phyloP scores from a whole-genome alignment of 2,329 filamentous ascomycete genomes.

The Fusarium humuli region DNA sequence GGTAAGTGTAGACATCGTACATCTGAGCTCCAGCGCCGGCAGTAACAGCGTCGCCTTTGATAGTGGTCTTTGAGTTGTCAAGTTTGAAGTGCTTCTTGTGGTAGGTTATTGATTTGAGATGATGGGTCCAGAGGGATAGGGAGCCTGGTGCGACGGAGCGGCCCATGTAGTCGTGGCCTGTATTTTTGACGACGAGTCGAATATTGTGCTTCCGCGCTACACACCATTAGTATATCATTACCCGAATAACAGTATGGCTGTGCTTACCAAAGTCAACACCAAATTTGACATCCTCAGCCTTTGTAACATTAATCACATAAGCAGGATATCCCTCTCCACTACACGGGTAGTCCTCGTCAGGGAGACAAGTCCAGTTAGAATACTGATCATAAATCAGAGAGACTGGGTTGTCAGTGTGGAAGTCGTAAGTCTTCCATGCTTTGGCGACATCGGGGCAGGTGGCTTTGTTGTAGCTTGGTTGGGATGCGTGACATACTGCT shows the following conservation, averaged over 20 bases:
- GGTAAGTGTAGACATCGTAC: slow-evolving; percentile 59
- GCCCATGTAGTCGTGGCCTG: slow-evolving; percentile 59
- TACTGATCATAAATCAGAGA: slow-evolving; percentile 56
- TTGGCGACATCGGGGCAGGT: slow-evolving; percentile 47
- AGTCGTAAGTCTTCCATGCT: slow-evolving; percentile 48
- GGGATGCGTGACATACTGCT: slow-evolving; percentile 46
- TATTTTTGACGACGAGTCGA: slow-evolving; percentile 56
- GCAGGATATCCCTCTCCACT: slow-evolving; percentile 50
- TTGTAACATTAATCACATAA: slow-evolving; percentile 53
- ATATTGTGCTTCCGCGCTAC: slow-evolving; percentile 57
- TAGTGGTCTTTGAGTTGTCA: slow-evolving; percentile 54
- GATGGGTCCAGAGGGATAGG: slow-evolving; percentile 65
- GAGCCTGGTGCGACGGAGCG: slow-evolving; percentile 62
- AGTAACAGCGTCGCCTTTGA: slow-evolving; percentile 63
- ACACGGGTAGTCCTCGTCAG: slow-evolving; percentile 53
- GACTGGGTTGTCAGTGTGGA: slow-evolving; percentile 47
- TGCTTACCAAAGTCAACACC: slow-evolving; percentile 58
- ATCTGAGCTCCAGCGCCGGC: slow-evolving; percentile 66
- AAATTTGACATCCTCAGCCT: slow-evolving; percentile 49
- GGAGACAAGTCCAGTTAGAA: slow-evolving; percentile 64
- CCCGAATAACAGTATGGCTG: not conserved
- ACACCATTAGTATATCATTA: not conserved
- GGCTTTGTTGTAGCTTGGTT: slow-evolving; percentile 39
- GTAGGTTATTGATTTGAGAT: slow-evolving; percentile 56
- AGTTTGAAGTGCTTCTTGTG: slow-evolving; percentile 57